Base-by-base conservation (phyloP, 805 yeast species). In the Debaryomyces prosopidis region DNA sequence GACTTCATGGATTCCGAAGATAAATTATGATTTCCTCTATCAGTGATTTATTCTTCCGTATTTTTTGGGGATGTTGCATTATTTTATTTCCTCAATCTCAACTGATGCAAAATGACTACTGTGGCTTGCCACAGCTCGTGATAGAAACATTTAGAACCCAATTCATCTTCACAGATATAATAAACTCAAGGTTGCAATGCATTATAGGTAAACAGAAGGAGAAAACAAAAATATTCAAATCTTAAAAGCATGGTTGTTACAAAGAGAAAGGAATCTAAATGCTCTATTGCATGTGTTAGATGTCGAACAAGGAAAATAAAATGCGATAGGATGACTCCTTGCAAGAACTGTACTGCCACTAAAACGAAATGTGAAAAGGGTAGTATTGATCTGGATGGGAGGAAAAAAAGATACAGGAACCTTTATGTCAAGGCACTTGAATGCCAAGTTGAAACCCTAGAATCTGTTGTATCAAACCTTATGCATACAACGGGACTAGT, bases 341-440 rank as follows among this genome's bases (percentile, higher is more conserved):
- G 44, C 16, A 33, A 20, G 11, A 40, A 40, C 33, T 40, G 44
- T 31, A 36, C 30, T 14, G 28, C 14, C 3, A 32, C 44, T n/a
- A 15, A 40, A 3, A 15, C 38, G 14, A 36, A 40, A 40, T 40
- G 44, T 23, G 39, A 40, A 15, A 40, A 40, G 31, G 17, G 17
- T 6, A 26, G 32, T 12, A 34, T 36, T 11, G 32, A 23, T n/a
- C 38, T 31, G 11, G 44, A 40, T 40, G 44, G 44, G 17, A 35
- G 44, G 10, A 40, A 40, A 34, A 40, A 40, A 15, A 16, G 44
- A 19, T 34, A 40, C 19, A 31, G 32, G 11, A 40, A 34, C 26
- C 28, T 34, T 14, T 40, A 40, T 33, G 44, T 40, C 32, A 40
- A 34, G 27, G 17, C 39, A 17, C 44, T 40, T 11, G 44, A 40